A percentile compares a stretch with the other conserved stretches of the same genome.
Conservation (phyloP, 1,284 basidiomycete genomes). For the Cryptococcus sp. region DNA sequence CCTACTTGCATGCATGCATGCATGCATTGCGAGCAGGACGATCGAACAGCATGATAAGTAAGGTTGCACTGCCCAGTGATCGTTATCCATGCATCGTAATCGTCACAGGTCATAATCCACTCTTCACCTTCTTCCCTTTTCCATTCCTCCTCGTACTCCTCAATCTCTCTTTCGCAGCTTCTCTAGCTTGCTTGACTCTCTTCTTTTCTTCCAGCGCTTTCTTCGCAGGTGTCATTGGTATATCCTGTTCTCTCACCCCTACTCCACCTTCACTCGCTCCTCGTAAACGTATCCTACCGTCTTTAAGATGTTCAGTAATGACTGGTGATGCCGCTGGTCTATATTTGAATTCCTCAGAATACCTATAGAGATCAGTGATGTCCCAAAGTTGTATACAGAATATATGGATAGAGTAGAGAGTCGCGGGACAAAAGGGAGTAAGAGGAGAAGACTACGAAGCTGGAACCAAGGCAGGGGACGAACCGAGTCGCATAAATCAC, state of each 20-base stretch:
- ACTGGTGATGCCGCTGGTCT: conserved; percentile 49
- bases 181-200: conserved; percentile 32
- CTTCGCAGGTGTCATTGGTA: conserved; percentile 34
- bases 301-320: conserved; percentile 46
- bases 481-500: conserved; percentile 46
- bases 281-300: conserved; percentile 44
- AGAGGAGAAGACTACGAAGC: not conserved
- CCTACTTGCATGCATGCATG: too few relatives aligned
- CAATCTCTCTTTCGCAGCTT: conserved; percentile 34
- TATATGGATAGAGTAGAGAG: not conserved
- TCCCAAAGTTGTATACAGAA: not conserved
- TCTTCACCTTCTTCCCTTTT: conserved; percentile 15
- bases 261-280: conserved; percentile 45
- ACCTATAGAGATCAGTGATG: conserved; percentile 27
- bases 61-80: not conserved
- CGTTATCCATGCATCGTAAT: not conserved
- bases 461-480: not conserved
- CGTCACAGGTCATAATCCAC: conserved; percentile 1
- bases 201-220: conserved; percentile 24
- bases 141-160: conserved; percentile 21
- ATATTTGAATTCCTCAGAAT: conserved; percentile 48
- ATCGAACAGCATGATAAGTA: too few relatives aligned
- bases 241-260: conserved; percentile 36
- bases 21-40: too few relatives aligned
- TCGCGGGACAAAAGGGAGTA: not conserved